A percentile compares a stretch with the other conserved stretches of the same genome.
Conservation (phyloP, 1,284 basidiomycete genomes). For the Apiotrichum akiyoshidainum region DNA sequence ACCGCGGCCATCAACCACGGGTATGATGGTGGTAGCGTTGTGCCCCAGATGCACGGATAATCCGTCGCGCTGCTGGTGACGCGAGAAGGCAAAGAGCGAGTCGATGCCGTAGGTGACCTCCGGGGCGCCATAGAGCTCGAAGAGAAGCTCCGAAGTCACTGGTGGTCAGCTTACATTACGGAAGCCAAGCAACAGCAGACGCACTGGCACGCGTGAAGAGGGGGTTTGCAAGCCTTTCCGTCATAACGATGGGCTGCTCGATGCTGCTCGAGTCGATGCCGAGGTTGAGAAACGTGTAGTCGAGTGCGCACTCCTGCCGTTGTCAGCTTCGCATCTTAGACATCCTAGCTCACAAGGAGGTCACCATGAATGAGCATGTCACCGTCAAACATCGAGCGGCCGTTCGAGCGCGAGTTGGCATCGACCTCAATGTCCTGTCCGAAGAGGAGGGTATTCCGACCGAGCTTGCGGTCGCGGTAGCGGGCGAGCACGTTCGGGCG, state of each 20-base stretch:
- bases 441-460: slow-evolving; percentile 74
- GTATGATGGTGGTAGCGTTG: slow-evolving; percentile 73
- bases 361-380: slow-evolving; percentile 86
- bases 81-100: slow-evolving; percentile 83
- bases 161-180: slow-evolving; percentile 2
- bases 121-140: slow-evolving; percentile 88
- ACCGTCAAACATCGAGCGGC: slow-evolving; percentile 80
- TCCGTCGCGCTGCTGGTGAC: slow-evolving; percentile 58
- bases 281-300: slow-evolving; percentile 84
- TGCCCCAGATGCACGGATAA: slow-evolving; percentile 61
- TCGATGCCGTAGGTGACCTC: slow-evolving; percentile 86
- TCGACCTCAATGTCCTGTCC: slow-evolving; percentile 81
- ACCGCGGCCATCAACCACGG: slow-evolving; percentile 73
- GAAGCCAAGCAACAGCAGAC: too few relatives aligned
- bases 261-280: slow-evolving; percentile 76
- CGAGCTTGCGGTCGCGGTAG: slow-evolving; percentile 82
- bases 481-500: slow-evolving; percentile 72
- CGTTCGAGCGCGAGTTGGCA: slow-evolving; percentile 70
- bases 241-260: slow-evolving; percentile 89
- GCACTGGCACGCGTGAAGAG: slow-evolving; percentile 79
- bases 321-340: background rate
- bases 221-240: slow-evolving; percentile 85
- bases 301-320: slow-evolving; percentile 81
- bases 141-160: slow-evolving; percentile 95
- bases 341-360: slow-evolving; percentile 67